phyloP scores from a whole-genome alignment of 164 flowering plant species.

The Annona squamosa region DNA sequence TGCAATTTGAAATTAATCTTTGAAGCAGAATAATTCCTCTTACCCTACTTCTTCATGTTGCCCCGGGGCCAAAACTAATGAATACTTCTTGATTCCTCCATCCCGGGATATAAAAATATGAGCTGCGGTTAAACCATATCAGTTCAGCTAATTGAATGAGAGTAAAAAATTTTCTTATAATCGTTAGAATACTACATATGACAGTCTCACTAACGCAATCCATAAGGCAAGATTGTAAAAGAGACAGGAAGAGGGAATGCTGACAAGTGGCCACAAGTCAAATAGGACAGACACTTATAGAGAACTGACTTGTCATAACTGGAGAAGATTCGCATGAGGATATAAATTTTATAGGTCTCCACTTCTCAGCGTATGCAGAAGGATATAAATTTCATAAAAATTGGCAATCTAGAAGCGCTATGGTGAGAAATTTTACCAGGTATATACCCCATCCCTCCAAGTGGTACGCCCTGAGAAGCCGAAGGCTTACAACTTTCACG shows the following conservation, averaged over 20 bases:
- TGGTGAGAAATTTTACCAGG: not conserved
- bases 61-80: slow-evolving; percentile 95
- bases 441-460: slow-evolving; percentile 98
- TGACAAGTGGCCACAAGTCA: not conserved
- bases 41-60: slow-evolving; percentile 94
- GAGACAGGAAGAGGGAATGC: not conserved
- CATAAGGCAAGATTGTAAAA: not conserved
- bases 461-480: slow-evolving; percentile 95
- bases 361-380: slow-evolving; percentile 41
- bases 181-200: not conserved
- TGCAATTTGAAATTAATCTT: no score
- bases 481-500: slow-evolving; percentile 88
- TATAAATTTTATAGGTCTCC: slow-evolving; percentile 96
- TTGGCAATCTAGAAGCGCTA: not conserved
- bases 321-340: slow-evolving; percentile 83
- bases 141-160: not conserved
- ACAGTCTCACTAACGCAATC: not conserved
- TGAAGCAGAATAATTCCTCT: slow-evolving; percentile 13
- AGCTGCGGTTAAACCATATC: slow-evolving; percentile 13
- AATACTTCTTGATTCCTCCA: slow-evolving; percentile 75
- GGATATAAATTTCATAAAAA: not conserved
- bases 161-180: not conserved
- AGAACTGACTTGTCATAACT: slow-evolving; percentile 93
- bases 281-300: slow-evolving; percentile 49
- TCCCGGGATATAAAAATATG: slow-evolving; percentile 96